phyloP scores from a whole-genome alignment of 331 rosid species.

The Spiraea crenata region DNA sequence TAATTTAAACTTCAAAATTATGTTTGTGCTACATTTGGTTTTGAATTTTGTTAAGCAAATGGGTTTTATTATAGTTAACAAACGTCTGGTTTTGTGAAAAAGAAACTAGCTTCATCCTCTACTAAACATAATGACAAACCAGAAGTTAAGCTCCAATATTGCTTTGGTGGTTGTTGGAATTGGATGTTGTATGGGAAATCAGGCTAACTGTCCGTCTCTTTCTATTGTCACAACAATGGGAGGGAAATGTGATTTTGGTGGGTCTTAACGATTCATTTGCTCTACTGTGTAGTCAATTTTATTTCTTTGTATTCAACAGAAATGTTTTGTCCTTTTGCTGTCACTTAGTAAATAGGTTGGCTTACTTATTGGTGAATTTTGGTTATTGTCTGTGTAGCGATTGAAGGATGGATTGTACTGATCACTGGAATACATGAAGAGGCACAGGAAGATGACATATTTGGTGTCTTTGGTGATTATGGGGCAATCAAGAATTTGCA shows the following conservation, averaged over 20 bases:
- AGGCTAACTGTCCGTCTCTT: too few relatives aligned
- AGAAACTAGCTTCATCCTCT: neutral
- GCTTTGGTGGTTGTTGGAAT: too few relatives aligned
- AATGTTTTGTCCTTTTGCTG: neutral
- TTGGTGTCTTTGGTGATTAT: conserved; percentile 64
- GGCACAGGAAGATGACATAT: conserved; percentile 81
- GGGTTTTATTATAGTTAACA: neutral
- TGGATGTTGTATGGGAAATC: too few relatives aligned
- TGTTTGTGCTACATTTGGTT: neutral
- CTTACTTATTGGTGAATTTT: neutral
- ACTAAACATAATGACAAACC: neutral
- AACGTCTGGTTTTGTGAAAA: neutral
- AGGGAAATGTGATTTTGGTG: too few relatives aligned
- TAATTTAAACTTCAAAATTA: neutral
- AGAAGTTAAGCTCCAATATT: neutral
- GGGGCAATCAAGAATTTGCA: conserved; percentile 77
- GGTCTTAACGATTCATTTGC: too few relatives aligned
- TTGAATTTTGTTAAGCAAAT: neutral
- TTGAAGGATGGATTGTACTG: conserved; percentile 85
- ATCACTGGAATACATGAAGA: conserved; percentile 77
- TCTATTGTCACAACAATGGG: too few relatives aligned
- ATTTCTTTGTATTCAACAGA: neutral
- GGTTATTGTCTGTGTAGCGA: conserved; percentile 36
- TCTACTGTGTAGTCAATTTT: too few relatives aligned
- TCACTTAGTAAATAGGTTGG: conserved; percentile 2